Base-by-base conservation (phyloP, 1,139 yeast species). In the Protomyces gravidus region DNA sequence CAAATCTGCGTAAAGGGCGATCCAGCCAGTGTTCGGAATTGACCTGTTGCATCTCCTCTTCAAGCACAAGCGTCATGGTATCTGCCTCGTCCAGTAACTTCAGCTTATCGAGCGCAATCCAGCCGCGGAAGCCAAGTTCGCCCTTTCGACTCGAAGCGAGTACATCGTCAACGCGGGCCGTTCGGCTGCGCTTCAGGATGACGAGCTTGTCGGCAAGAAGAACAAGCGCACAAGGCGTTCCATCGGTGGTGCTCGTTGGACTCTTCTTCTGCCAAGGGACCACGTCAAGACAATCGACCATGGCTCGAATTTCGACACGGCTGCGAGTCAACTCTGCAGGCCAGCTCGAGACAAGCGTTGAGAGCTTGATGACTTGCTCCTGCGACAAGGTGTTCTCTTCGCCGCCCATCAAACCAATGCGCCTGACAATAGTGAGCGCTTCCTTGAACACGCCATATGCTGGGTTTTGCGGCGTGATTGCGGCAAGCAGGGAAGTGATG, bases 381-480 rank as follows among this genome's bases (percentile, higher is more conserved):
- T 55, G 58, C 30, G 52, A 50, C 27, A 48, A 33, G 33, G 51
- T 59, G 6, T 25, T 39, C 5, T 47, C 42, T 45, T 53, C 53
- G 5, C 52, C 45, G 33, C 46, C 58, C 61, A 59, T 59, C 28
- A 45, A 42, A 28, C 59, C 61, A 11, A 59, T 59, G 7, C 53
- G 50, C 2, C 50, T 25, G 23, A 59, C 55, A 9, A 51, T 25
- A 1, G 50, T 17, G 26, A 59, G 32, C 5, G 61, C 61, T 27
- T 59, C 58, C 30, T 59, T 45, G 42, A 59, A 39, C 3, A 45
- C 39, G 1, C 27, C 52, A 26, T 53, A 59, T n/a, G 59, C 61
- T 4, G 59, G 59, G n/a, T 55, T 59, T 19, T 50, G 26, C 13
- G 50, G 51, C 17, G 49, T 55, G 15, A 46, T 45, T 36, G 27